Base-by-base conservation (phyloP, 2,329 filamentous ascomycete species). In the Orbilia brochopaga region DNA sequence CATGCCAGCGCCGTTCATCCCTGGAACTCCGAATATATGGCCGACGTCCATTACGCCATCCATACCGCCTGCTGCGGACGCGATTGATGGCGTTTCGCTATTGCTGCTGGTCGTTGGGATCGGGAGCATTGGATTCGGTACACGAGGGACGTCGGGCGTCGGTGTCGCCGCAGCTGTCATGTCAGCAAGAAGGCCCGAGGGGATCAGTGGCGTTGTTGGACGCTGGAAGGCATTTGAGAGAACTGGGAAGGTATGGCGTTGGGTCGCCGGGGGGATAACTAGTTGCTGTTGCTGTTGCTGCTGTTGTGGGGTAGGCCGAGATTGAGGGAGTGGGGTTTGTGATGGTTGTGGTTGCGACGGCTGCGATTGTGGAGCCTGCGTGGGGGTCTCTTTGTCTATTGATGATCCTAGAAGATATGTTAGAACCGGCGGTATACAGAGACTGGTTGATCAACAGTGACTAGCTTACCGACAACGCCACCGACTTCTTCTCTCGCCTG, bases 401-500 rank as follows among this genome's bases (percentile, higher is more conserved):
- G 51, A 55, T 23, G 67, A 55, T 51, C 58, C 66, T 63, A 15
- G 24, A 30, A 24, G 19, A 13, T 17, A 2, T 7, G 21, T 63
- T 60, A 63, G 66, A 15, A 19, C 5, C 7, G 37, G 11, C 44
- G 15, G 8, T 62, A 5, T 17, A 17, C 24, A 11, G 48, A 52
- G 17, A 32, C 15, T 15, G 15, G 24, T 19, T 1, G 8, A 44
- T 11, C 19, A 27, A 21, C 10, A 23, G 30, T 17, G 42, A 32
- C 10, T 44, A 23, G 64, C 67, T 32, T 61, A 72, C 67, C 60
- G 48, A 61, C 60, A 27, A 55, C 67, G 23, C 79, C 78, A 42
- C 83, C 81, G 48, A 84, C 81, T 63, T 81, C 81, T 61, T 82
- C 78, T 19, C 80, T 80, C 44, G 79, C 80, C 73, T 80, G 80